Evolutionary conservation across 331 rosid species (phyloP), one percentile per base, ranked within the genome.

Genomic region (Cydonia oblonga): DNA sequence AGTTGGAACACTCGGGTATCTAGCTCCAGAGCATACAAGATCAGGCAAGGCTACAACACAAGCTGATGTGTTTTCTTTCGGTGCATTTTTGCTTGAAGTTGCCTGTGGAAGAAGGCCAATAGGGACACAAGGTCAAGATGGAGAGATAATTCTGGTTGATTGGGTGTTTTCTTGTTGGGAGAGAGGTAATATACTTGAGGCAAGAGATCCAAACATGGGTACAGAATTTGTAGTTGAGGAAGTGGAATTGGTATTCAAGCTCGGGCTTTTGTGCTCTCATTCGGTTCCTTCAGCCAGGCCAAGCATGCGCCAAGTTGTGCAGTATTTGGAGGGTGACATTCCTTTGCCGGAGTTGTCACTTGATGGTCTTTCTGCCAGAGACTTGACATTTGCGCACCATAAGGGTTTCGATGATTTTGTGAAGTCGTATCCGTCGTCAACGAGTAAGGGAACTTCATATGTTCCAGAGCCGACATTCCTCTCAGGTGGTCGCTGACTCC

Each of bases 401-500:
- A 20, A 49, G 16, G 54, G 54, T 49, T 13, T 49, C 16, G 54
- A 49, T 49, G 54, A 49, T 25, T 71, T 79, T 69, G 74, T 68
- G 6, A 44, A 67, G 86, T 84, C 89, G 5, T 82, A 28, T 75
- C 60, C 83, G 1, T 68, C 87, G 51, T 79, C 89, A 5, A 60
- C 23, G 75, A 72, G 69, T 51, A 74, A 51, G 64, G 76, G 75
- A 1, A 59, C 0, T 13, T 59, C 64, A 30, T 79, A 81, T 22
- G 61, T 79, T 52, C 76, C 89, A 38, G 87, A 82, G 35, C 84
- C 93, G 15, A 2, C 35, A 1, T 71, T 82, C 49, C 89, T 86
- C 63, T 88, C 90, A 5, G 86, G 90, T 22, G 90, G 87, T 49
- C 82, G 89, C 10, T 88, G 86, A 86, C 28, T 49, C 1, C n/a